A percentile compares a stretch with the other conserved stretches of the same genome.
phyloP scores from a whole-genome alignment of 495 filamentous ascomycete species.

The Trichoderma reesei region DNA sequence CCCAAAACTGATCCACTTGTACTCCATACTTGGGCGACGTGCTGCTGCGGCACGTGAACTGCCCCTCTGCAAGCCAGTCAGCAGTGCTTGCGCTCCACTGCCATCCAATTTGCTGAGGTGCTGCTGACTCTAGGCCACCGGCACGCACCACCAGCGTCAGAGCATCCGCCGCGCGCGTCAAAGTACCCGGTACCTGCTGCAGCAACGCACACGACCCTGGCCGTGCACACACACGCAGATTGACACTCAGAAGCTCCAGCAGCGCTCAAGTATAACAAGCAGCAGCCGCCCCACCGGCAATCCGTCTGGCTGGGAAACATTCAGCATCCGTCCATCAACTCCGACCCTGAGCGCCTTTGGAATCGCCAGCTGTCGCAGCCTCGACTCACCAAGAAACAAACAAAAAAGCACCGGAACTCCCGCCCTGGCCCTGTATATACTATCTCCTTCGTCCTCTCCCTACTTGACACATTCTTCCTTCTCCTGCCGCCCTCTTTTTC shows the following conservation, averaged over 20 bases:
- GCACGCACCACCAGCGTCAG: background rate
- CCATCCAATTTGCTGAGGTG: background rate
- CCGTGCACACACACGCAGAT: background rate
- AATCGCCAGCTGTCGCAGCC: background rate
- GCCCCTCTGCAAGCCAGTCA: background rate
- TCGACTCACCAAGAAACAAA: no score
- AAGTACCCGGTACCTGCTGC: background rate
- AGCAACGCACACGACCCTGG: no score
- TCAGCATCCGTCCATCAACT: background rate
- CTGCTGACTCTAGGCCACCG: no score
- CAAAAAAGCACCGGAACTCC: no score
- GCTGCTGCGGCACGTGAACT: background rate
- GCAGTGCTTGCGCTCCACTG: background rate
- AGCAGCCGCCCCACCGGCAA: background rate
- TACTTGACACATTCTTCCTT: no score
- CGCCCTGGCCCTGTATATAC: no score
- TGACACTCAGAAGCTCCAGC: no score
- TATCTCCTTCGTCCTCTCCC: no score
- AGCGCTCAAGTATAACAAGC: background rate
- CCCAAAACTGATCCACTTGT: constrained; percentile 1
- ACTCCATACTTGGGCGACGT: background rate
- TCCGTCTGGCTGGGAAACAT: background rate
- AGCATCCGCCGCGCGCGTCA: background rate
- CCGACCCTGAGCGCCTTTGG: background rate
- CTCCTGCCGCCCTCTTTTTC: no score